Evolutionary conservation across 139 green algal species (phyloP).

Genomic region (Pedinophyceae sp.): DNA sequence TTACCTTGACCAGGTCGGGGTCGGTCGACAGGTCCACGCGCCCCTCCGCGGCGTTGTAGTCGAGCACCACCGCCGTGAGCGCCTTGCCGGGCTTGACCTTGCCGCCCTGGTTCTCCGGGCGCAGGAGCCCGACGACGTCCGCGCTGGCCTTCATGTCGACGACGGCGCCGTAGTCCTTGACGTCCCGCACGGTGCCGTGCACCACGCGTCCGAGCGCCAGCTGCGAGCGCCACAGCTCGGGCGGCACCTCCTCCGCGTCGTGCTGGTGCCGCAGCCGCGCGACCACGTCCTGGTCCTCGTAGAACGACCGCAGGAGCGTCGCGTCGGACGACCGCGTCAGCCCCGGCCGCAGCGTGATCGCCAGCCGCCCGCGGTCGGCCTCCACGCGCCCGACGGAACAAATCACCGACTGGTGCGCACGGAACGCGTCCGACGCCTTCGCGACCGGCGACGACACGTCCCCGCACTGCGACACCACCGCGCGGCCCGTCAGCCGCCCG

Average conservation of each 20-base stretch:
- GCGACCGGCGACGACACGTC: constrained; percentile 68
- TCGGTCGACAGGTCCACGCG: constrained; percentile 49
- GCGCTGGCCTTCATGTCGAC: constrained; percentile 43
- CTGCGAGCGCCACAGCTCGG: too few species aligned
- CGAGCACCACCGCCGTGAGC: constrained; percentile 33
- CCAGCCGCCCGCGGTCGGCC: neutral
- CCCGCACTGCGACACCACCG: constrained; percentile 24
- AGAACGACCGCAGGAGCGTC: constrained; percentile 7
- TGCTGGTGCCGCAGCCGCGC: neutral
- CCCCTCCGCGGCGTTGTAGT: constrained; percentile 44
- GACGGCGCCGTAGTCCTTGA: constrained; percentile 50
- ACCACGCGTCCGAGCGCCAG: constrained; percentile 12
- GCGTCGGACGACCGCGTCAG: neutral
- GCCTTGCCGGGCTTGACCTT: constrained; percentile 6
- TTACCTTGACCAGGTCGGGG: constrained; percentile 11
- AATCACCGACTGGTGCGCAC: neutral
- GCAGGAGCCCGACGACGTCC: constrained; percentile 34
- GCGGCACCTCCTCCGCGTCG: too few species aligned
- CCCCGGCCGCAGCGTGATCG: neutral
- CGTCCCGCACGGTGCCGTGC: constrained; percentile 27
- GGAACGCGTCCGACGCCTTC: constrained; percentile 40
- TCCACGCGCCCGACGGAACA: neutral
- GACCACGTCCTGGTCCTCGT: neutral
- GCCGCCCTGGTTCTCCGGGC: neutral
- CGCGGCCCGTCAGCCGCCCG: constrained; percentile 48